Base-by-base conservation (phyloP, 2,329 filamentous ascomycete genomes). In the Cladophialophora yegresii region DNA sequence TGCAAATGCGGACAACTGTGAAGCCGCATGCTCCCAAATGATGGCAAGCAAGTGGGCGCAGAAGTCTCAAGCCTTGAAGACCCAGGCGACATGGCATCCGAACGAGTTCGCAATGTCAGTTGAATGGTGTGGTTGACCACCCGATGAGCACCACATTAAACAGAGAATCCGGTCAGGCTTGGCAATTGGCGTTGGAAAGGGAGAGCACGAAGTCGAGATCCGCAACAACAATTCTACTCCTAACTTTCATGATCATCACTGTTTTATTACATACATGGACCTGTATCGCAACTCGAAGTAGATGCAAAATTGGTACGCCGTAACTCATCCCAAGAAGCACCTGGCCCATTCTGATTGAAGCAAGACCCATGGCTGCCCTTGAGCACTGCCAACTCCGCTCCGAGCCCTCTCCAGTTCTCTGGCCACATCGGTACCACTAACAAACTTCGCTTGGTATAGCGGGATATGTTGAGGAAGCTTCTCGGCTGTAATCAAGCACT, bases 241-340 rank as follows among this genome's bases (percentile, higher is more conserved):
- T 40, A 40, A 40, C 36, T 62, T 43, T 64, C 28, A 49, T 58
- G 47, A 62, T 55, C 33, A 54, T 61, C 50, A 54, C 49, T 47
- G 22, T 64, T 67, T 68, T 66, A 68, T 68, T 68, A 68, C 63
- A 66, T 64, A 66, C 63, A 65, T 49, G 54, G 36, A 58, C 53
- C 50, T 54, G 47, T 60, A 54, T 66, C 58, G 56, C 61, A 49
- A 51, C 43, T 61, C 54, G 53, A 33, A 54, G 20, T 22, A 64
- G 55, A 62, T 66, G 54, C 58, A 60, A 65, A 61, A 62, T 53
- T 65, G 26, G 56, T 57, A 64, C 66, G 58, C 63, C 66, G 36
- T 45, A 47, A 62, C 33, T 57, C 53, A 32, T 59, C 58, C 43
- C 22, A 28, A 62, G 22, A 54, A 53, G 30, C n/a, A 53, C 16